These are phyloP conservation scores for Cardiosporidium cionae DNA, from an alignment of 169 alveolate species.

Conservation along the genomic window DNA sequence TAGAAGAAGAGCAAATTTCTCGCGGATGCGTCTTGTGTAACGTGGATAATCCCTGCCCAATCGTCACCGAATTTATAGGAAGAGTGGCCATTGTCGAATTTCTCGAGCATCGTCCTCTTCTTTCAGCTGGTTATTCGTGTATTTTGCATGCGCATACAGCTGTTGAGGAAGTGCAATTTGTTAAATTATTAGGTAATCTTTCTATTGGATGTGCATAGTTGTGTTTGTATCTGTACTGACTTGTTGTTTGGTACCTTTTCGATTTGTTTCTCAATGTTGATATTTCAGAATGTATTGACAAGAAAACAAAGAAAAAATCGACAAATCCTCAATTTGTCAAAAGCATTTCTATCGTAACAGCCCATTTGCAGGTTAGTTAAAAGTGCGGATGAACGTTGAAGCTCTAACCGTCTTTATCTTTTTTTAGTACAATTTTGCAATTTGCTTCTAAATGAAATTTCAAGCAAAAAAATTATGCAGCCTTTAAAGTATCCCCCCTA, in stretches of 20 bases:
- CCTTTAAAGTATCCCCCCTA: too few species aligned
- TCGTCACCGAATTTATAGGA: slow-evolving; percentile 79
- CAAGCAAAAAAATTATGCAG: too few species aligned
- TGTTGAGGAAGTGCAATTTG: slow-evolving; percentile 44
- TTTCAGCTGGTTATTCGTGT: slow-evolving; percentile 89
- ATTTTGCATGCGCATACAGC: slow-evolving; percentile 74
- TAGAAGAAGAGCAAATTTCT: slow-evolving; percentile 83
- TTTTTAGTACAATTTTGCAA: too few species aligned
- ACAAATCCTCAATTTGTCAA: slow-evolving; percentile 47
- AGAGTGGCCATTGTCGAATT: slow-evolving; percentile 79
- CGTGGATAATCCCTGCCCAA: slow-evolving; percentile 79
- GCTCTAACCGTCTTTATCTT: too few species aligned
- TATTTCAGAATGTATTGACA: slow-evolving; percentile 34
- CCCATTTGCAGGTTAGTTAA: slow-evolving; percentile 37
- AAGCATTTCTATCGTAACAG: slow-evolving; percentile 43
- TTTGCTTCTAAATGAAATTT: too few species aligned
- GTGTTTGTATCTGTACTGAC: neutral
- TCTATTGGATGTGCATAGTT: too few species aligned
- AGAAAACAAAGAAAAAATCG: slow-evolving; percentile 43
- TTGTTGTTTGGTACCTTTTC: neutral
- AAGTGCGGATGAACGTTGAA: too few species aligned
- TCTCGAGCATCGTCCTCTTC: slow-evolving; percentile 81
- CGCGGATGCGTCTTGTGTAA: slow-evolving; percentile 93
- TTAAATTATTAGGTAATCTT: slow-evolving; percentile 37
- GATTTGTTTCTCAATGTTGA: neutral